Evolutionary conservation across 108 stramenopile genomes (phyloP).

Genomic region (Epithemia pelagica): DNA sequence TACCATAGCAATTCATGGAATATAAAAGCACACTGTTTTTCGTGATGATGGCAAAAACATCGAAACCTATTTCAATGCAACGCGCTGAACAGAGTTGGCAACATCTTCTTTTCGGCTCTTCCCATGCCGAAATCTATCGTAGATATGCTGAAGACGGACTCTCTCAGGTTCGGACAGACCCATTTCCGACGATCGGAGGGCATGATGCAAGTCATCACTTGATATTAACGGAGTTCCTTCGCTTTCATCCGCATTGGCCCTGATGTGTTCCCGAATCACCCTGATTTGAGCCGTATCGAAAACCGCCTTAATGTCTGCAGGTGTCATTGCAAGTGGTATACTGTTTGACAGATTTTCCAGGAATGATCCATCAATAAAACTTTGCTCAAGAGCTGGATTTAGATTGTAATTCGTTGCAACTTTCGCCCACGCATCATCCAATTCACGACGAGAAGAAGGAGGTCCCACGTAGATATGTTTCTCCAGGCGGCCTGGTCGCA

Average conservation of each 20-base stretch:
- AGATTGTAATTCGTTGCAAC: slow-evolving; percentile 41
- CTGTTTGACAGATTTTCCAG: slow-evolving; percentile 13
- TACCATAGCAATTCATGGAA: too few relatives aligned
- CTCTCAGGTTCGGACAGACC: neutral
- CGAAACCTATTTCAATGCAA: neutral
- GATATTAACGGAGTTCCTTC: neutral
- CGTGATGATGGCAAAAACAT: too few relatives aligned
- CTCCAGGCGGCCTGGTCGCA: slow-evolving; percentile 93
- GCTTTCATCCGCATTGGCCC: neutral
- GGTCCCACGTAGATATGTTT: slow-evolving; percentile 83
- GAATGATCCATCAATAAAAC: slow-evolving; percentile 20
- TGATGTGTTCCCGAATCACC: slow-evolving; percentile 43
- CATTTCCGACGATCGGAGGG: neutral
- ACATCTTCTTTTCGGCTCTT: neutral
- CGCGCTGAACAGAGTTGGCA: neutral
- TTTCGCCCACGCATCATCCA: slow-evolving; percentile 50
- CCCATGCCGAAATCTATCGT: neutral
- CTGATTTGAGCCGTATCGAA: slow-evolving; percentile 71
- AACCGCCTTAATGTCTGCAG: slow-evolving; percentile 77
- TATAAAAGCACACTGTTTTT: too few relatives aligned
- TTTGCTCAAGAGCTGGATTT: slow-evolving; percentile 22
- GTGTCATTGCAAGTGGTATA: slow-evolving; percentile 25
- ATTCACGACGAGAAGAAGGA: slow-evolving; percentile 53
- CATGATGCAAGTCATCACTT: neutral
- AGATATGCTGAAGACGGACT: neutral